Percentiles rank a stretch among this genome's conserved stretches.
Conservation (phyloP, 257 asterid species). For the Solanum chmielewskii region DNA sequence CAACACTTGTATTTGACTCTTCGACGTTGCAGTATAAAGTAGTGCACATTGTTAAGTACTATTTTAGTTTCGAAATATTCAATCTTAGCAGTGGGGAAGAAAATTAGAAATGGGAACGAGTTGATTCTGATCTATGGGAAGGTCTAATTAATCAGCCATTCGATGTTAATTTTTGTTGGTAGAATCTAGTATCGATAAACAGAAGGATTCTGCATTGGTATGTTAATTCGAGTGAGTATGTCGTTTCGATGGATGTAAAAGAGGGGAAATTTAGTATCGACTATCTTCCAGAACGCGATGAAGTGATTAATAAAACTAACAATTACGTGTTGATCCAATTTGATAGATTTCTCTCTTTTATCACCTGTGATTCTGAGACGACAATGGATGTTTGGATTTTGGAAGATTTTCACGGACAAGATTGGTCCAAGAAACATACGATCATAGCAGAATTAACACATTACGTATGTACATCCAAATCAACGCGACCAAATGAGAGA, state of each 20-base stretch:
- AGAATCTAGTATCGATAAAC: background rate
- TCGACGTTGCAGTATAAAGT: background rate
- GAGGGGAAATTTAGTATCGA: background rate
- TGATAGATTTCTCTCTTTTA: background rate
- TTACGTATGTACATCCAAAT: background rate
- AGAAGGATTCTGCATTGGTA: background rate
- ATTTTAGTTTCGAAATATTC: constrained; percentile 2
- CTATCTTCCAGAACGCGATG: background rate
- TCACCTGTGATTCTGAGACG: background rate
- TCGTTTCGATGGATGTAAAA: background rate
- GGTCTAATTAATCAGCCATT: background rate
- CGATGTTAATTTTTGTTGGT: background rate
- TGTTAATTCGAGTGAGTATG: background rate
- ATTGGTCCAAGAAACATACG: constrained; percentile 11
- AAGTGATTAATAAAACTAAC: background rate
- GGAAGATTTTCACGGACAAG: background rate
- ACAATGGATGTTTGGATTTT: constrained; percentile 4
- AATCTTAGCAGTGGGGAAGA: background rate
- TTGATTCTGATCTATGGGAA: background rate
- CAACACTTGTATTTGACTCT: constrained; percentile 7
- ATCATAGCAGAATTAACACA: background rate
- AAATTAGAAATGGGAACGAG: background rate
- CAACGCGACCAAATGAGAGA: background rate
- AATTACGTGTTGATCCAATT: background rate
- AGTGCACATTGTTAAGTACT: background rate